phyloP scores from a whole-genome alignment of 1,139 yeast species.

The Nakaseomyces nivariensis region DNA sequence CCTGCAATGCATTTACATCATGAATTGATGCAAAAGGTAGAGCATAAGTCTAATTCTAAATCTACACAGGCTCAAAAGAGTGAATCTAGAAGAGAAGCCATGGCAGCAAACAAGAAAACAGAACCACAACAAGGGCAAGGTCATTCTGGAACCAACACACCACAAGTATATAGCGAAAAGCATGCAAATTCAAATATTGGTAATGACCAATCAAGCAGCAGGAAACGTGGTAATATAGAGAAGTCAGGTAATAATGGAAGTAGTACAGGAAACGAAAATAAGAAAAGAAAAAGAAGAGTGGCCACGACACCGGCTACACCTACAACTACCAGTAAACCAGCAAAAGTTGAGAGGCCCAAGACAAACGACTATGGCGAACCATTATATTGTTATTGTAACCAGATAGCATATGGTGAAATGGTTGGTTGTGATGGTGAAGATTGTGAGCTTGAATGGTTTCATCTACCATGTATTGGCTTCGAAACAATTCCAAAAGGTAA shows the following conservation, averaged over 20 bases:
- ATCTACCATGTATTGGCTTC: constrained; percentile 88
- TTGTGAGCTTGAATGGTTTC: constrained; percentile 95
- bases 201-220: constrained; percentile 7
- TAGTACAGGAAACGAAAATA: constrained; percentile 12
- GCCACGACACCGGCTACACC: constrained; percentile 7
- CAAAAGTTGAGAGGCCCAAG: constrained; percentile 13
- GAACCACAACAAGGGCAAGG: constrained; percentile 21
- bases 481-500: constrained; percentile 88
- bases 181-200: constrained; percentile 6
- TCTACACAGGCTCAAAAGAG: constrained; percentile 63
- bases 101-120: constrained; percentile 65
- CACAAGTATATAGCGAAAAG: constrained; percentile 14
- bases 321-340: background rate
- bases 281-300: constrained; percentile 8
- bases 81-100: constrained; percentile 83
- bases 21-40: constrained; percentile 29
- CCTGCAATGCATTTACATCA: constrained; percentile 55
- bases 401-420: constrained; percentile 96
- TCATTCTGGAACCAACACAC: background rate
- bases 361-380: constrained; percentile 42
- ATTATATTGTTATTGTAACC: constrained; percentile 90
- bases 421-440: constrained; percentile 95
- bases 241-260: constrained; percentile 7
- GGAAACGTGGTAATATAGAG: constrained; percentile 1
- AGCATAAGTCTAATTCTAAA: constrained; percentile 30